These are phyloP conservation scores for Hordeum marinum DNA, from an alignment of 176 grass and related monocot genomes.

Conservation along the genomic window DNA sequence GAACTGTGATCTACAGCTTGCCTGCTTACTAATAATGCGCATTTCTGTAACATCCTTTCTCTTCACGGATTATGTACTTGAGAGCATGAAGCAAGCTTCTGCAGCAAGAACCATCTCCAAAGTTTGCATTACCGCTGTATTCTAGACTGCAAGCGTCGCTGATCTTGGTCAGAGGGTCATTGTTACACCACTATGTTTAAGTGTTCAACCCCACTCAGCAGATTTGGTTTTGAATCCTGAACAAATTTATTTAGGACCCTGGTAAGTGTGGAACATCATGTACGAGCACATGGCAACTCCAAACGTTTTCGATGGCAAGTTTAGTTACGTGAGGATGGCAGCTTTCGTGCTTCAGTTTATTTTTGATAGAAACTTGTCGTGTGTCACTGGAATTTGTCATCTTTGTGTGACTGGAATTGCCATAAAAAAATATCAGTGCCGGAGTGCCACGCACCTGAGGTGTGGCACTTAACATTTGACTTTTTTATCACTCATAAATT, in stretches of 20 bases:
- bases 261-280: too few species aligned
- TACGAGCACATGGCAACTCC: too few species aligned
- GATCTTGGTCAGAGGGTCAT: neutral
- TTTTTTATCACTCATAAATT: neutral
- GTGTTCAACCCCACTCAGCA: neutral
- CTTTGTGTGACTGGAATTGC: too few species aligned
- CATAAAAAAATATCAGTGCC: too few species aligned
- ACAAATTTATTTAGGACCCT: too few species aligned
- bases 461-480: too few species aligned
- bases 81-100: neutral
- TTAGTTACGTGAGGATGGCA: too few species aligned
- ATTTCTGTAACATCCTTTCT: constrained; percentile 13
- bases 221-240: neutral
- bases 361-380: too few species aligned
- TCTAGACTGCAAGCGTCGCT: neutral
- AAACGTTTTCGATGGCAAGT: too few species aligned
- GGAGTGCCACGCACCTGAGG: too few species aligned
- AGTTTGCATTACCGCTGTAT: neutral
- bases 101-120: neutral
- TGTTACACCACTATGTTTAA: neutral
- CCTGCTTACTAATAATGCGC: neutral
- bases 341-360: too few species aligned
- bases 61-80: neutral
- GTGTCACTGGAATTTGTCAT: too few species aligned
- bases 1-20: neutral